Evolutionary conservation across 2,329 filamentous ascomycete species (phyloP), one percentile per base, ranked within the genome.

Genomic region (Acarospora socialis): DNA sequence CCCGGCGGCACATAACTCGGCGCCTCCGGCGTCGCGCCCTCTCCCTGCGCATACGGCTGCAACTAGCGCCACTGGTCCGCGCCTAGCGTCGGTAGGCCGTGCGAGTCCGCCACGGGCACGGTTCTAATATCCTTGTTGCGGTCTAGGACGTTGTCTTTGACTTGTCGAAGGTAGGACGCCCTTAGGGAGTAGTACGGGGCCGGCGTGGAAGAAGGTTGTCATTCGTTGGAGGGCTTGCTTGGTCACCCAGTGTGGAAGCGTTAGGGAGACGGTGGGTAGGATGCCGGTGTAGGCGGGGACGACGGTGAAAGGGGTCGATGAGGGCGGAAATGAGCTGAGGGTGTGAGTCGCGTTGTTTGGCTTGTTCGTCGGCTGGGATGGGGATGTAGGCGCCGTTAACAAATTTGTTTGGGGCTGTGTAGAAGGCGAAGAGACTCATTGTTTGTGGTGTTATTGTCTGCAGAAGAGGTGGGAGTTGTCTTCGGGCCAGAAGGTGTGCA

Each of bases 131-230:
- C 14, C 15, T 7, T 15, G 10, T 23, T 15, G 14, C n/a, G 20
- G 30, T 33, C 29, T 25, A 25, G 19, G 16, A 5, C 4, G 7
- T 23, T 17, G 30, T 13, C 27, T 10, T 24, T 18, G 20, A 25
- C 25, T 8, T 4, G 32, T 25, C 32, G 34, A 13, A 34, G 32
- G 21, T 5, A 34, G 41, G 9, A 48, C 38, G 32, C 45, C 44
- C 0, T 13, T 35, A 3, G 44, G 32, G 2, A 49, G 10, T 2
- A 47, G 12, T 3, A 45, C 4, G 1, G 50, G 50, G 1, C 50
- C 50, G 0, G 43, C 21, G 13, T 32, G 39, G 40, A 50, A 51
- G 35, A 52, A 53, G 5, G 47, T 41, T 1, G 41, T 40, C 38
- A 53, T 50, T 3, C 24, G 22, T 2, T 31, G 25, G 27, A 52